Evolutionary conservation across 2,329 filamentous ascomycete species (phyloP).

Genomic region (Colletotrichum higginsianum): DNA sequence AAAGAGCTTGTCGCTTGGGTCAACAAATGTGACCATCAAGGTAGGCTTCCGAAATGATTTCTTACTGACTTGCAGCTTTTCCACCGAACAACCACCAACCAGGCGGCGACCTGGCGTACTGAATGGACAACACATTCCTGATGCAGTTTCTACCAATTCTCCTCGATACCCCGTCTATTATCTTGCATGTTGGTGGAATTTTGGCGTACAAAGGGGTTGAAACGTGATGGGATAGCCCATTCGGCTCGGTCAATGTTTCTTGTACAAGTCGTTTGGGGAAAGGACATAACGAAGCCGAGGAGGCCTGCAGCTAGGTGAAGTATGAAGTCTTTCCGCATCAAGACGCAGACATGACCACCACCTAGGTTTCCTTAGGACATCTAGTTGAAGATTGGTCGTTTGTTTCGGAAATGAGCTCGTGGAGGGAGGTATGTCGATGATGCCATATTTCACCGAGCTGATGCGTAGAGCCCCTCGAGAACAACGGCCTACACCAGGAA

Average conservation of each 20-base stretch:
- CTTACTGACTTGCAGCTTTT: conserved; percentile 37
- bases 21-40: conserved; percentile 19
- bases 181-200: conserved; percentile 40
- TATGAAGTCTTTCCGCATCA: conserved; percentile 1
- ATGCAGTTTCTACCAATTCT: conserved; percentile 20
- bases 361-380: conserved; percentile 3
- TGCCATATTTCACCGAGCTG: conserved; percentile 7
- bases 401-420: neutral
- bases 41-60: conserved; percentile 34
- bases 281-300: neutral
- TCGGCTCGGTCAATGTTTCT: conserved; percentile 17
- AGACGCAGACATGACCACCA: conserved; percentile 1
- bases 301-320: conserved; percentile 20
- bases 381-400: neutral
- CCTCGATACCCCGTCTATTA: conserved; percentile 38
- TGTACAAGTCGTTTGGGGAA: conserved; percentile 26
- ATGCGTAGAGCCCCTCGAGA: neutral
- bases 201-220: conserved; percentile 29
- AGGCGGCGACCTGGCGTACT: conserved; percentile 15
- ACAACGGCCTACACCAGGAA: neutral
- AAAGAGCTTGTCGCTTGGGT: neutral
- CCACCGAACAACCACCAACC: neutral
- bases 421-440: neutral
- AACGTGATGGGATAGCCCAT: conserved; percentile 17
- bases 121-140: conserved; percentile 8